phyloP scores from a whole-genome alignment of 1,284 basidiomycete genomes.

The Cutaneotrichosporon arboriforme region DNA sequence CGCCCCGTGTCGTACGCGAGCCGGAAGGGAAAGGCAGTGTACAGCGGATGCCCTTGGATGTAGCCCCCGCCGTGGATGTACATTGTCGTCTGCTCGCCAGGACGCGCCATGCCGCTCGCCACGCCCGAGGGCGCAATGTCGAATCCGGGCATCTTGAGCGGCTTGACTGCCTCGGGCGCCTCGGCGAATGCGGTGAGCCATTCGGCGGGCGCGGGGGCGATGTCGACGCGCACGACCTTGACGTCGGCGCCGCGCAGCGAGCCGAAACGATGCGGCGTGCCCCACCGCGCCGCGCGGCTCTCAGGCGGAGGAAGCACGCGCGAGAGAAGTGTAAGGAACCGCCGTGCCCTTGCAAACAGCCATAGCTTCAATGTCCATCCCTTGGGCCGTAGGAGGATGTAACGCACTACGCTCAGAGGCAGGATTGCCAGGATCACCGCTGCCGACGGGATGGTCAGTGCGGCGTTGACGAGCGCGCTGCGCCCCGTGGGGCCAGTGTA shows the following conservation, averaged over 20 bases:
- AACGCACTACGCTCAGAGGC: not conserved
- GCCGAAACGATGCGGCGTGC: not conserved
- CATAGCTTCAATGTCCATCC: not conserved
- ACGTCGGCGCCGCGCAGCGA: not conserved
- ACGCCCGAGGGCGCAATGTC: constrained; percentile 1
- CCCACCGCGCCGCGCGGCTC: not conserved
- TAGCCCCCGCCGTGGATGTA: constrained; percentile 26
- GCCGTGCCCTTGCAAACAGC: not conserved
- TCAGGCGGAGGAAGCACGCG: not conserved
- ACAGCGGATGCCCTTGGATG: constrained; percentile 17
- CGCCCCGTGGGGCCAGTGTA: constrained; percentile 1
- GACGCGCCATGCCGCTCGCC: constrained; percentile 4
- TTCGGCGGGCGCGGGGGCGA: not conserved
- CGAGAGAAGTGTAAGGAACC: not conserved
- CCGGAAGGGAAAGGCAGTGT: constrained; percentile 10
- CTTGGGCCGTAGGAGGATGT: not conserved
- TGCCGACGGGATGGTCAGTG: not conserved
- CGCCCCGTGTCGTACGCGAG: constrained; percentile 11
- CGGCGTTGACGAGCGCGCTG: not conserved
- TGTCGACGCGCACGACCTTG: not conserved
- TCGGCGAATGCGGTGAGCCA: not conserved
- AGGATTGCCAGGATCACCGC: not conserved
- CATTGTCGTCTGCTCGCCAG: constrained; percentile 25
- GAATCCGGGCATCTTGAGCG: constrained; percentile 1
- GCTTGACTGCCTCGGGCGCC: not conserved